Base-by-base conservation (phyloP, 129 eudicot species). In the Flaveria linearis region DNA sequence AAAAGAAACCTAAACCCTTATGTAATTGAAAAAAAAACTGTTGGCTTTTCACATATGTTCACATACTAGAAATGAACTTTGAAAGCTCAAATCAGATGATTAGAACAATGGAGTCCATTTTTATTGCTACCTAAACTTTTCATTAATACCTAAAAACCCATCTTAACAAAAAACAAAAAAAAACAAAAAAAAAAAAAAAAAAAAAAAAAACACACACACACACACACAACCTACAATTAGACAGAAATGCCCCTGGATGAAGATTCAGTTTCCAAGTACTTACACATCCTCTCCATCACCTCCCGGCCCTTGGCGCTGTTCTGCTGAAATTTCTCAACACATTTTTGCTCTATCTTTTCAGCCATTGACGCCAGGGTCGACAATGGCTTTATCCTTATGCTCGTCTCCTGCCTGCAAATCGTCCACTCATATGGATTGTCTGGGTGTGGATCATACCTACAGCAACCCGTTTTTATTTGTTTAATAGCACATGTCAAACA, bases 261-360 rank as follows among this genome's bases (percentile, higher is more conserved):
- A 1, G 99, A 95, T 85, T 95, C 97, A 80, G 97, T 94, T 88
- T 95, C 97, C 76, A 91, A 86, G 46, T 95, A 95, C 88, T 95
- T 95, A 65, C 99, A 95, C 78, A 95, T 91, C 88, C 97, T 86
- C 85, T 95, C 99, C 99, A 95, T 95, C 79, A 91, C 99, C 80
- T 95, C 97, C 67, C 99, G 85, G 39, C 97, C 97, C 83, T 95
- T 95, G 23, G 84, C 91, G 79, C 97, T 95, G 68, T 95, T 95
- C 70, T 89, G 94, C 80, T 87, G 91, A 46, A 95, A 95, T 86
- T 84, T 95, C n/a, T 95, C 99, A 22, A 87, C 99, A 68, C 99
- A 95, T 81, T 70, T 86, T 84, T 95, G 99, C 52, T 95, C 99
- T 58, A 95, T 84, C 88, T 91, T 95, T 81, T 95, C 99, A 0